phyloP scores from a whole-genome alignment of 2,329 filamentous ascomycete genomes.

The Fusarium piperis region DNA sequence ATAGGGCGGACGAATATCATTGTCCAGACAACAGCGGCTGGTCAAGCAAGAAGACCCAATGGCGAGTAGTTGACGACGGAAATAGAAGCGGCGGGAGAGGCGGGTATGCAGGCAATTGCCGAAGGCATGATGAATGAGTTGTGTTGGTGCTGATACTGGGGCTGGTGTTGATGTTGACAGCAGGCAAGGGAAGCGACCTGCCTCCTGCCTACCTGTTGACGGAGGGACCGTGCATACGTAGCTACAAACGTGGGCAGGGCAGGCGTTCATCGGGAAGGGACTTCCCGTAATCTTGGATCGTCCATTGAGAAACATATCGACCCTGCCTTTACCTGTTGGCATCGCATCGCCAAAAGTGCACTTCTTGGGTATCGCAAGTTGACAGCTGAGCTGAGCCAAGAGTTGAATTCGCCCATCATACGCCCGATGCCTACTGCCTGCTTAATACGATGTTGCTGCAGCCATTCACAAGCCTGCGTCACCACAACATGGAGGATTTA shows the following conservation, averaged over 20 bases:
- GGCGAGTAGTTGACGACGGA: background rate
- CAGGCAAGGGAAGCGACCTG: background rate
- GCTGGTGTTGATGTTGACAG: background rate
- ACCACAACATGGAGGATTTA: background rate
- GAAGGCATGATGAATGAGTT: background rate
- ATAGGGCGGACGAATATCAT: conserved; percentile 17
- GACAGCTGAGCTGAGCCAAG: background rate
- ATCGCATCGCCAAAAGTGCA: background rate
- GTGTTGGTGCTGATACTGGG: background rate
- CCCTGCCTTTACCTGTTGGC: background rate
- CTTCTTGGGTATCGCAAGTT: background rate
- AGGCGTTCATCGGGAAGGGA: background rate
- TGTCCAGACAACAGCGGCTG: conserved; percentile 7
- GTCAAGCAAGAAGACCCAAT: conserved; percentile 1
- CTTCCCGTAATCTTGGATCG: background rate
- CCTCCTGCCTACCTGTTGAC: background rate
- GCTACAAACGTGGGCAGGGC: background rate
- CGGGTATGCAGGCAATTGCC: conserved; percentile 17
- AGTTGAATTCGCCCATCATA: background rate
- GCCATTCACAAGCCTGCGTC: background rate
- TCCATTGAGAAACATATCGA: background rate
- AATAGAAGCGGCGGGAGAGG: conserved; percentile 1
- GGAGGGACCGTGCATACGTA: background rate
- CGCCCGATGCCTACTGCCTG: background rate
- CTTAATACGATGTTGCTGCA: background rate